phyloP scores from a whole-genome alignment of 2,329 filamentous ascomycete species.

The Aspergillus candidus region DNA sequence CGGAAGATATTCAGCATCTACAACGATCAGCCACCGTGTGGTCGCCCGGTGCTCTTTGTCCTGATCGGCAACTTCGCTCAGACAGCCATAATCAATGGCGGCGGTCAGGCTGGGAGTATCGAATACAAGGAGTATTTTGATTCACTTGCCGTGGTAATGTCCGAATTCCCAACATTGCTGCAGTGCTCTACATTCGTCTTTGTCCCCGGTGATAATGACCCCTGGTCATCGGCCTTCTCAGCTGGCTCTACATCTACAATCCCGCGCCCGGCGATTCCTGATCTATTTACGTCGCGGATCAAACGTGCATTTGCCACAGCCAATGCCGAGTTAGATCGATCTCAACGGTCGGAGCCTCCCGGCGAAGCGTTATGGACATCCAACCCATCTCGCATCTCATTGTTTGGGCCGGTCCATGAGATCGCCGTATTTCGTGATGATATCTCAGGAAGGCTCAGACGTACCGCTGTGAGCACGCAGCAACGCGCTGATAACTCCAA shows the following conservation, averaged over 20 bases:
- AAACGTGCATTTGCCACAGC: slow-evolving; percentile 72
- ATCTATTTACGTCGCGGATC: slow-evolving; percentile 83
- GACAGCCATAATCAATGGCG: slow-evolving; percentile 55
- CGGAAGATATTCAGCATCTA: slow-evolving; percentile 73
- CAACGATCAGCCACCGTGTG: slow-evolving; percentile 55
- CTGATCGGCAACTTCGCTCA: slow-evolving; percentile 77
- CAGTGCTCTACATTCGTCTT: slow-evolving; percentile 80
- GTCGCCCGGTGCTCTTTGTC: slow-evolving; percentile 71
- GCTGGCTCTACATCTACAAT: slow-evolving; percentile 43
- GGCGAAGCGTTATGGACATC: slow-evolving; percentile 81
- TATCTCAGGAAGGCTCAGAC: slow-evolving; percentile 68
- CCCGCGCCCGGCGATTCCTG: slow-evolving; percentile 58
- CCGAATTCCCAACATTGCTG: slow-evolving; percentile 77
- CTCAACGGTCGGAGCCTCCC: slow-evolving; percentile 45
- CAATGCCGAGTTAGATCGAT: slow-evolving; percentile 60
- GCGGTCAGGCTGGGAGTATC: slow-evolving; percentile 71
- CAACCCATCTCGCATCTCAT: slow-evolving; percentile 73
- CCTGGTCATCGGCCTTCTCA: slow-evolving; percentile 82
- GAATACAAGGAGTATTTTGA: slow-evolving; percentile 98
- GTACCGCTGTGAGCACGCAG: slow-evolving; percentile 68
- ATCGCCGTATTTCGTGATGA: slow-evolving; percentile 84
- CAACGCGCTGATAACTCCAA: slow-evolving; percentile 19
- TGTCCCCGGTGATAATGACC: slow-evolving; percentile 92
- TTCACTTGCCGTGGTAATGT: slow-evolving; percentile 70
- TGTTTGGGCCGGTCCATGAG: slow-evolving; percentile 86